These are phyloP conservation scores for Davidsoniella neocaledoniae DNA, from an alignment of 2,329 filamentous ascomycete genomes.

Conservation along the genomic window DNA sequence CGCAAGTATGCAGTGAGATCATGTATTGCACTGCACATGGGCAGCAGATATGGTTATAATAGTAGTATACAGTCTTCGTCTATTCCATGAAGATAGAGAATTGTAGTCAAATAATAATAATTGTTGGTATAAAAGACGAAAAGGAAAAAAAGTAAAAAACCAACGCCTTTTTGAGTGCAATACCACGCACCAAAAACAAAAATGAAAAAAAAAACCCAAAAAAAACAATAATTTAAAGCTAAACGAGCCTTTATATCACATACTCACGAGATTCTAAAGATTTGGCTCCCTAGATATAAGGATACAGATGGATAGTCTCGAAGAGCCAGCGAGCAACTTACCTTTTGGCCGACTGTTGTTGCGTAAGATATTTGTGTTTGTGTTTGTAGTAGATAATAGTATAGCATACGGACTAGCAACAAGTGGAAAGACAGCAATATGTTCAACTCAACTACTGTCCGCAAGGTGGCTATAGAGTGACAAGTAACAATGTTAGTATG, in stretches of 20 bases:
- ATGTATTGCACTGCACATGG: no score
- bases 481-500: background rate
- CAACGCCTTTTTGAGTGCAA: slow-evolving; percentile 8
- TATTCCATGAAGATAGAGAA: background rate
- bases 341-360: background rate
- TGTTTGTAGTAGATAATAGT: background rate
- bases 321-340: slow-evolving; percentile 3
- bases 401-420: background rate
- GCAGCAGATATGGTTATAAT: no score
- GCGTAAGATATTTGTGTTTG: background rate
- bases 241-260: no score
- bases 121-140: background rate
- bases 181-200: background rate
- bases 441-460: slow-evolving; percentile 5
- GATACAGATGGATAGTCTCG: no score
- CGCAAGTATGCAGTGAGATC: background rate
- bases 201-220: background rate
- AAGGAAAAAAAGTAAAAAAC: background rate
- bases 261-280: background rate
- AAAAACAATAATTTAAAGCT: background rate
- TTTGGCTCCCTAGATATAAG: background rate
- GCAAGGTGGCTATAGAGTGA: slow-evolving; percentile 9
- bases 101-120: no score
- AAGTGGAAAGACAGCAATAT: background rate
- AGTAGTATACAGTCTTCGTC: background rate